Conservation (phyloP, 352 stramenopile genomes). For the Aphanomyces cochlioides region DNA sequence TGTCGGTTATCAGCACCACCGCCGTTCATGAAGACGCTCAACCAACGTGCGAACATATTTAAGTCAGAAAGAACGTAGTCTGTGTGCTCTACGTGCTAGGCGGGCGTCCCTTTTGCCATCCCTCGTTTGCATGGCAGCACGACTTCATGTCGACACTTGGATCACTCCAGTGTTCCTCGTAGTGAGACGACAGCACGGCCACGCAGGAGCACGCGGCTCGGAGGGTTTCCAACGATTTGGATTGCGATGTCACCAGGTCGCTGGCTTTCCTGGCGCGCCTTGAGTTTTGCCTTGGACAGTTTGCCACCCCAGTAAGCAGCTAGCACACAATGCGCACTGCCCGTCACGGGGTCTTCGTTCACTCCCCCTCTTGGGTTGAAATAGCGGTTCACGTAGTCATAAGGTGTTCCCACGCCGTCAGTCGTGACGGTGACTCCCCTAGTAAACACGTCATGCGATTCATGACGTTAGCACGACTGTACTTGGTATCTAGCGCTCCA, state of each 20-base stretch:
- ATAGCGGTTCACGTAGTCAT: conserved; percentile 70
- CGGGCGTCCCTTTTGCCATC: too few species aligned
- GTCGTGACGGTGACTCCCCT: conserved; percentile 43
- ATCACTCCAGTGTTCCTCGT: background rate
- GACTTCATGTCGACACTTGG: too few species aligned
- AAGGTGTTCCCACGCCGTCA: conserved; percentile 30
- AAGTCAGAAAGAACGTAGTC: too few species aligned
- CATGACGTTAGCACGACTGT: conserved; percentile 12
- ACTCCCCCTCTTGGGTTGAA: conserved; percentile 87
- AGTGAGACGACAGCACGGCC: background rate
- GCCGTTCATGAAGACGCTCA: background rate
- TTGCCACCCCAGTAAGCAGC: conserved; percentile 72
- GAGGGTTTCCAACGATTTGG: background rate
- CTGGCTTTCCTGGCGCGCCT: background rate
- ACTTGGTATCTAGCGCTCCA: conserved; percentile 32
- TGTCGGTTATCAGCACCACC: too few species aligned
- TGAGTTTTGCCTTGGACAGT: background rate
- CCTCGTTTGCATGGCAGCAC: too few species aligned
- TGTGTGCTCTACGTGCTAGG: too few species aligned
- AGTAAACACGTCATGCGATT: background rate
- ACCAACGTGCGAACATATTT: too few species aligned
- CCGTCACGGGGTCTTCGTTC: conserved; percentile 92
- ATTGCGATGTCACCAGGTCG: background rate
- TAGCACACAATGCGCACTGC: conserved; percentile 86
- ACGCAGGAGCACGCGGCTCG: background rate